Evolutionary conservation across 257 asterid genomes (phyloP).

Genomic region (Rubia yunnanensis): DNA sequence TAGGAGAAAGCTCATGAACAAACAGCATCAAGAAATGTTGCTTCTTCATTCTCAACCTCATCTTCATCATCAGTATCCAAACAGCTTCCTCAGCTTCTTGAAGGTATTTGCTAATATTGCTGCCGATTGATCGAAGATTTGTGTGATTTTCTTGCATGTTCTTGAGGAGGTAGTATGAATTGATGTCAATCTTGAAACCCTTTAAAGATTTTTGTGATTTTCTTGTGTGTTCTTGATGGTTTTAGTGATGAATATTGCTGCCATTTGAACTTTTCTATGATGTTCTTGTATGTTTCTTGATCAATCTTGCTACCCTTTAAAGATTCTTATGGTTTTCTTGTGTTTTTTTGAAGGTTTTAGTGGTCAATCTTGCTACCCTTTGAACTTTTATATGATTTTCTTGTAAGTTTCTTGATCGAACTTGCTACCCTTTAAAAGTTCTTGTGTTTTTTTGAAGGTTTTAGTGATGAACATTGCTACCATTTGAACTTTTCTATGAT

Average conservation of each 20-base stretch:
- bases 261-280: not conserved
- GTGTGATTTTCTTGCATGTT: not conserved
- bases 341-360: too few species aligned
- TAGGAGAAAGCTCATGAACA: constrained; percentile 36
- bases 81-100: constrained; percentile 12
- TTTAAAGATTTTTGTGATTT: not conserved
- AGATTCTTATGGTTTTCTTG: not conserved
- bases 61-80: constrained; percentile 8
- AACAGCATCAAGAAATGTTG: constrained; percentile 27
- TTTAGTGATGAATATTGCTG: not conserved
- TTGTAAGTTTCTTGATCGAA: not conserved
- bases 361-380: too few species aligned
- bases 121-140: too few species aligned
- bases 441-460: not conserved
- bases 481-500: not conserved
- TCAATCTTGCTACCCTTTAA: not conserved
- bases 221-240: not conserved
- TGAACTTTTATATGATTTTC: too few species aligned
- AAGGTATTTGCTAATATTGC: not conserved
- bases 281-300: too few species aligned
- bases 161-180: too few species aligned
- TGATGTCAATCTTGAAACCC: too few species aligned
- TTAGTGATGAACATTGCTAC: not conserved
- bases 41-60: constrained; percentile 9
- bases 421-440: not conserved